Evolutionary conservation across 2,329 filamentous ascomycete genomes (phyloP).

Genomic region (Aspergillus brasiliensis): DNA sequence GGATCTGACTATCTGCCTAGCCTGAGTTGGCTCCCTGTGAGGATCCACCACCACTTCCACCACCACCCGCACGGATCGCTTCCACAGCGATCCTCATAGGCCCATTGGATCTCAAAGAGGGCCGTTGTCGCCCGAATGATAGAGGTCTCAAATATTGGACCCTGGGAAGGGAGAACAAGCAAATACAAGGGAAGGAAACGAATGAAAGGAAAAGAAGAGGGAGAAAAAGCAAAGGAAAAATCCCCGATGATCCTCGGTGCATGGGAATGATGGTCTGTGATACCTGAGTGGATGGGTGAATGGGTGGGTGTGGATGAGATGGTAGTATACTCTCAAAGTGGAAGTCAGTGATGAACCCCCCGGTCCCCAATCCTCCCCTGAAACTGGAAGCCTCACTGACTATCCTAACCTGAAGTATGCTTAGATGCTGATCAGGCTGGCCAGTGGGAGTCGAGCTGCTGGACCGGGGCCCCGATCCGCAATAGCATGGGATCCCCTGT

Average conservation of each 20-base stretch:
- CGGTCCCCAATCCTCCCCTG: constrained; percentile 3
- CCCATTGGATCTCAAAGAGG: constrained; percentile 28
- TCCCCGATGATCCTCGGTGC: constrained; percentile 15
- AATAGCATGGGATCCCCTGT: constrained; percentile 11
- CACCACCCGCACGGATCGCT: constrained; percentile 20
- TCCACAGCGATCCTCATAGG: constrained; percentile 9
- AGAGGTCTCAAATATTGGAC: constrained; percentile 29
- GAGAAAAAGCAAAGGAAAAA: constrained; percentile 9
- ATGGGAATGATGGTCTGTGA: constrained; percentile 10
- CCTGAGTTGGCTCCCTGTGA: constrained; percentile 9
- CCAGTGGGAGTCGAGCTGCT: constrained; percentile 8
- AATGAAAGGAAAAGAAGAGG: not conserved
- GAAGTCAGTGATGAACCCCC: no score
- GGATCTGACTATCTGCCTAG: not conserved
- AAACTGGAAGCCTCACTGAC: constrained; percentile 11
- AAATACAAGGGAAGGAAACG: not conserved
- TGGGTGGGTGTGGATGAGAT: not conserved
- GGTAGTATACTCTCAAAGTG: no score
- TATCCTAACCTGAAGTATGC: no score
- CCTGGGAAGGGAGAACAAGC: constrained; percentile 8
- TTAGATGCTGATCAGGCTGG: constrained; percentile 3
- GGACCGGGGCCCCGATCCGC: constrained; percentile 1
- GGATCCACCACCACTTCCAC: constrained; percentile 18
- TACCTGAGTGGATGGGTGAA: not conserved
- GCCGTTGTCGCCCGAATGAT: constrained; percentile 23